These are phyloP conservation scores for Suillus cothurnatus DNA, from an alignment of 768 basidiomycete genomes.

Conservation along the genomic window DNA sequence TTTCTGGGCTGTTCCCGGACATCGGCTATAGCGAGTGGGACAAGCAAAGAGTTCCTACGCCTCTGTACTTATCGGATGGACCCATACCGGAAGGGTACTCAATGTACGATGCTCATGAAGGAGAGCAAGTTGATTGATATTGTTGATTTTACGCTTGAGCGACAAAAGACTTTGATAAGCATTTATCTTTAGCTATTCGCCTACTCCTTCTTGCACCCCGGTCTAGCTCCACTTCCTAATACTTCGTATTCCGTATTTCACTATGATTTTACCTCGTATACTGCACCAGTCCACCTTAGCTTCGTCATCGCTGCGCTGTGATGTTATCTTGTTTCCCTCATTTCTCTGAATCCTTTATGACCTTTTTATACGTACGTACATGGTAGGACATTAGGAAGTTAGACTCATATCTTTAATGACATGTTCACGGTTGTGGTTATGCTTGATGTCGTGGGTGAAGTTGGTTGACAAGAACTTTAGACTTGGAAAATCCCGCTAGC, in stretches of 20 bases:
- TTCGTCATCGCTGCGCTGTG: slow-evolving; percentile 5
- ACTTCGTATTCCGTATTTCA: slow-evolving; percentile 6
- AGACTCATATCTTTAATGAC: slow-evolving; percentile 13
- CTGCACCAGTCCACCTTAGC: neutral
- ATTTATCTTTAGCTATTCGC: slow-evolving; percentile 7
- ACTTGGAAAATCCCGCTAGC: too few relatives aligned
- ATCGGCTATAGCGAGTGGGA: slow-evolving; percentile 62
- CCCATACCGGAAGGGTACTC: slow-evolving; percentile 1
- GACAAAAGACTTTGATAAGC: slow-evolving; percentile 7
- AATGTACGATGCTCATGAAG: slow-evolving; percentile 10
- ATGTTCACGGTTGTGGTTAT: slow-evolving; percentile 1
- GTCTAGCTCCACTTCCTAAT: slow-evolving; percentile 3
- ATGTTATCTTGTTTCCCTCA: slow-evolving; percentile 5
- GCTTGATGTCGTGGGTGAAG: too few relatives aligned
- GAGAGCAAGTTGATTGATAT: slow-evolving; percentile 3
- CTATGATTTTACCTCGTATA: slow-evolving; percentile 6
- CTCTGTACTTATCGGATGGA: slow-evolving; percentile 1
- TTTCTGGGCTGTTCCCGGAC: slow-evolving; percentile 96
- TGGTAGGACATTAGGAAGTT: slow-evolving; percentile 12
- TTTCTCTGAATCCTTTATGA: slow-evolving; percentile 9
- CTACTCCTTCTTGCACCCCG: neutral
- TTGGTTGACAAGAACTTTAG: too few relatives aligned
- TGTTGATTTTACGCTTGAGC: slow-evolving; percentile 4
- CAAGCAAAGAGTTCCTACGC: neutral
- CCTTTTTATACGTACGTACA: slow-evolving; percentile 11